Base-by-base conservation (phyloP, 1,139 yeast genomes). In the Hanseniaspora gamundiae region DNA sequence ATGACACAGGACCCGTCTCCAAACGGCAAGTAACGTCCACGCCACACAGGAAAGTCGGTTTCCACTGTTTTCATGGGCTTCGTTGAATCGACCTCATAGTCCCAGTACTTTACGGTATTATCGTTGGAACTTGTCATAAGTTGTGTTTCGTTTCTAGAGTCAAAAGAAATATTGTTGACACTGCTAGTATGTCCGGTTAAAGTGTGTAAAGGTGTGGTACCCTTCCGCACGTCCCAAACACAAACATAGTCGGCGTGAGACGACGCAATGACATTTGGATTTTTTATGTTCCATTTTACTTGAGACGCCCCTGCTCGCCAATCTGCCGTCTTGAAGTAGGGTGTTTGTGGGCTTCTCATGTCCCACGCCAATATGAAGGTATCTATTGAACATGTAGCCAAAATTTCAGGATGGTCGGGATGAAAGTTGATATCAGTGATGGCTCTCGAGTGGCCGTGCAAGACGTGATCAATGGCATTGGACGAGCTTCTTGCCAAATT, bases 291-390 rank as follows among this genome's bases (percentile, higher is more conserved):
- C 97, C 97, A 91, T 60, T 88, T 87, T 14, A 87, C 95, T 59
- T 88, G 97, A 0, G 93, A 78, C 1, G 96, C 94, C 1, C 94
- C 94, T 0, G 96, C 94, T 48, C 85, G 68, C 94, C 95, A 91
- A 57, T 88, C 95, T 6, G 95, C 87, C 67, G 86, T 87, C 42
- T 79, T 74, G 45, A 74, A 73, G 2, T 76, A 79, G 0, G 97
- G 94, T 46, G 71, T 67, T 45, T 69, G 66, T 0, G 95, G 88
- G 10, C 79, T 70, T 48, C 98, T 69, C 71, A 88, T 69, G 62
- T 91, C 98, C 98, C 98, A 91, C 4, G 84, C 76, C 47, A 80
- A 75, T 14, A 87, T 80, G 57, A 77, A 82, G 0, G 95, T 81
- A 57, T 91, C 98, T 19, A 91, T 83, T 0, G 95, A 81, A 57